phyloP scores from a whole-genome alignment of 78 protist species.

The Mantamonas sphyraenae region DNA sequence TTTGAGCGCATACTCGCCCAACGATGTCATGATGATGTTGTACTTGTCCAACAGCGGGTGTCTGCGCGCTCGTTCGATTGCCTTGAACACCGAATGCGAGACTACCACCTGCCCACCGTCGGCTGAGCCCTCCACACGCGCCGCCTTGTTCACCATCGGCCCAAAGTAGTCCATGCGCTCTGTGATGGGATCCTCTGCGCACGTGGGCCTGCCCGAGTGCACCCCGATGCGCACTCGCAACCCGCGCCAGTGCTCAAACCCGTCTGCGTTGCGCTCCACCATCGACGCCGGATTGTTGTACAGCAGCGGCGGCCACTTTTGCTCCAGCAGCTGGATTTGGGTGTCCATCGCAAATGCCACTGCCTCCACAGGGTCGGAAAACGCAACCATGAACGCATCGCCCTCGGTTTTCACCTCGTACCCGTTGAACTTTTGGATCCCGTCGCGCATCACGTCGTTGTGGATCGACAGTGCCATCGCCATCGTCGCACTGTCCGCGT shows the following conservation, averaged over 20 bases:
- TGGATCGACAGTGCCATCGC: constrained; percentile 20
- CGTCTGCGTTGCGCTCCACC: not conserved
- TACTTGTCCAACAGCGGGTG: too few species aligned
- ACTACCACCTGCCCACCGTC: constrained; percentile 56
- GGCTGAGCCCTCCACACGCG: constrained; percentile 29
- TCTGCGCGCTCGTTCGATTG: too few species aligned
- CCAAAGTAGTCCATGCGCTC: constrained; percentile 64
- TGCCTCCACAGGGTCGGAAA: not conserved
- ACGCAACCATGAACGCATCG: constrained; percentile 29
- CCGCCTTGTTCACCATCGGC: constrained; percentile 39
- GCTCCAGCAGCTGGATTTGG: constrained; percentile 6
- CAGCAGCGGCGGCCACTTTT: constrained; percentile 1
- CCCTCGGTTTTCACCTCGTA: constrained; percentile 39
- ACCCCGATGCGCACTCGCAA: constrained; percentile 62
- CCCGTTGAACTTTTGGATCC: not conserved
- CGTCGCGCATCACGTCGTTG: constrained; percentile 22
- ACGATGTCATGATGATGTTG: too few species aligned
- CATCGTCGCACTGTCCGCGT: constrained; percentile 15
- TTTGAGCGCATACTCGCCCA: too few species aligned
- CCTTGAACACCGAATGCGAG: constrained; percentile 2
- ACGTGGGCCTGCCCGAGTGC: constrained; percentile 39
- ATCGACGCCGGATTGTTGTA: too few species aligned
- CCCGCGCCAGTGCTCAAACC: constrained; percentile 36
- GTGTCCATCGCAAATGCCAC: not conserved
- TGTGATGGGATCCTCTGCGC: constrained; percentile 31